Conservation (phyloP, 2,329 filamentous ascomycete species). For the Colletotrichum endophyticum region DNA sequence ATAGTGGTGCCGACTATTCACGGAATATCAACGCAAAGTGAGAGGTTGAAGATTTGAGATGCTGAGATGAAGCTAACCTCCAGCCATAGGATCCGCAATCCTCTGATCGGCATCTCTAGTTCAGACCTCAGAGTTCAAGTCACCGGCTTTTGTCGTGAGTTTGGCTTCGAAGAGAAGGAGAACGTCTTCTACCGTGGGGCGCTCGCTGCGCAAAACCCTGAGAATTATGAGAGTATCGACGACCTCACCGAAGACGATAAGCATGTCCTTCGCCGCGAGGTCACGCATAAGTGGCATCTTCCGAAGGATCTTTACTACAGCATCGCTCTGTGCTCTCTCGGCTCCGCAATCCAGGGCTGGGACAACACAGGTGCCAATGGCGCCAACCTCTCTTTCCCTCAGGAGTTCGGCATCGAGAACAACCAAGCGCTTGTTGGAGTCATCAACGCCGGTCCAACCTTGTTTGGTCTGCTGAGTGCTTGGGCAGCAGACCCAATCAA, state of each 20-base stretch:
- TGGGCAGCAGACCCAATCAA: constrained; percentile 43
- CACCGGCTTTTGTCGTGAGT: constrained; percentile 28
- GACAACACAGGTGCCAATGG: constrained; percentile 48
- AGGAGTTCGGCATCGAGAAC: constrained; percentile 37
- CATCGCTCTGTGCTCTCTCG: constrained; percentile 33
- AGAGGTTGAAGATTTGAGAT: neutral
- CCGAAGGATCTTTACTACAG: constrained; percentile 29
- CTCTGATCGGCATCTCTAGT: constrained; percentile 27
- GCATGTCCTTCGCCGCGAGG: constrained; percentile 25
- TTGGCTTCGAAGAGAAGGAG: constrained; percentile 28
- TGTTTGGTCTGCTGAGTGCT: constrained; percentile 25
- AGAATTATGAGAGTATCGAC: constrained; percentile 21
- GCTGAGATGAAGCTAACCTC: neutral
- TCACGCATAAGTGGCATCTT: constrained; percentile 32
- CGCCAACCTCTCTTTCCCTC: constrained; percentile 42
- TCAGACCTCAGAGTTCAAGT: constrained; percentile 26
- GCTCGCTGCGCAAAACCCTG: constrained; percentile 29
- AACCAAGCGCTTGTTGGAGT: constrained; percentile 60
- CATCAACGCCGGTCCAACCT: constrained; percentile 49
- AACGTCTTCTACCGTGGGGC: constrained; percentile 32
- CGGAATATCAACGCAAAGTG: constrained; percentile 37
- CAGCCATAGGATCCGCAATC: constrained; percentile 28
- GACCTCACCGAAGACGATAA: constrained; percentile 30
- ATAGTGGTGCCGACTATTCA: constrained; percentile 28
- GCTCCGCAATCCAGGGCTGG: constrained; percentile 43